phyloP scores from a whole-genome alignment of 306 rosid species.

The Geum urbanum region DNA sequence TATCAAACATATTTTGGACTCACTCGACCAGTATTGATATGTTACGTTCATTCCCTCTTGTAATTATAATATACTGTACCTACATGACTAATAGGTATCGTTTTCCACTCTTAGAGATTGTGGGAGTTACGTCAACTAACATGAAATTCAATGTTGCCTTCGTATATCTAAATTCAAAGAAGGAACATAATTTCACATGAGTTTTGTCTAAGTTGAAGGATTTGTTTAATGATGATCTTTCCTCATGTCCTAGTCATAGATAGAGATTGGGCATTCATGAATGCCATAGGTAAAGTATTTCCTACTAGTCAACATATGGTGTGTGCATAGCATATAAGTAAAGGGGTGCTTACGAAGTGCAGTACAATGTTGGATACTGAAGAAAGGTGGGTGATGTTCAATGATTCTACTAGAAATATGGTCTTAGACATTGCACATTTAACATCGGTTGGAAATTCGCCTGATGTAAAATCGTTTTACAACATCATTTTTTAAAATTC shows the following conservation, averaged over 20 bases:
- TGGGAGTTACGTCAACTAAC: neutral
- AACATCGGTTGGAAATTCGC: no score
- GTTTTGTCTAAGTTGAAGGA: neutral
- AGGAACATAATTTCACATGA: neutral
- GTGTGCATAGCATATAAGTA: neutral
- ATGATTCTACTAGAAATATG: no score
- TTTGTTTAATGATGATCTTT: neutral
- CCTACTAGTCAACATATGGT: neutral
- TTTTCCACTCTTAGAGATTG: neutral
- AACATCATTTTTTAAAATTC: no score
- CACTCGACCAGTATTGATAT: neutral
- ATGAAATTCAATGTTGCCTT: neutral
- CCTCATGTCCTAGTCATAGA: neutral
- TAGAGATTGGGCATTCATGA: neutral
- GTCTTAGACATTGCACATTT: no score
- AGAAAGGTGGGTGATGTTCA: neutral
- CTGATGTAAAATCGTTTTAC: no score
- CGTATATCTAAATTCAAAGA: neutral
- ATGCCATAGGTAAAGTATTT: neutral
- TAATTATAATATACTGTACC: neutral
- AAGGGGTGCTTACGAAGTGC: neutral
- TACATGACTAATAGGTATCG: neutral
- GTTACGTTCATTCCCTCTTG: neutral
- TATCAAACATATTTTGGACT: neutral
- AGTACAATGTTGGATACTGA: neutral